Percentiles rank a stretch among this genome's conserved stretches.
Conservation (phyloP, 1,284 basidiomycete species). For the Stereum hirsutum region DNA sequence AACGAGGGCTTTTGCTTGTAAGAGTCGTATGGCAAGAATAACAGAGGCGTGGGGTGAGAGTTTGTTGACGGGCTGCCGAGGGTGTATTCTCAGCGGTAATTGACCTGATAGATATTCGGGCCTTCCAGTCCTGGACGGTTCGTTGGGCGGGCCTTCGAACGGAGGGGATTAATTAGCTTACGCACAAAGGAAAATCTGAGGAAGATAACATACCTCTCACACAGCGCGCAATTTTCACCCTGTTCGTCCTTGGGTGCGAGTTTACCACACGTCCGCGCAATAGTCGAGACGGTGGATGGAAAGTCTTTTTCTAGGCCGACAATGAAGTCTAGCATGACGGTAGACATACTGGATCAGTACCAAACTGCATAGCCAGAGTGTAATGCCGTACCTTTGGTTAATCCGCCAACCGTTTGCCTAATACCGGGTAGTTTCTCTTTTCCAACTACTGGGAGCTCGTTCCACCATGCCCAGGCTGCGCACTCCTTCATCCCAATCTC, state of each 20-base stretch:
- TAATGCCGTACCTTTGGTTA: conserved; percentile 69
- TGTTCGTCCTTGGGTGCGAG: conserved; percentile 60
- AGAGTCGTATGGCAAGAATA: conserved; percentile 71
- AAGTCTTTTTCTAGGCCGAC: conserved; percentile 74
- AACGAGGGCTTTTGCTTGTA: conserved; percentile 50
- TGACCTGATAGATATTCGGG: conserved; percentile 60
- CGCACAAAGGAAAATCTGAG: too few species aligned
- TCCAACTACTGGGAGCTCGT: conserved; percentile 41
- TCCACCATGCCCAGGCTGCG: conserved; percentile 71
- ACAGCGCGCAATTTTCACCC: conserved; percentile 51
- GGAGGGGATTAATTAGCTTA: background rate
- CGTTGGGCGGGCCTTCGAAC: conserved; percentile 55
- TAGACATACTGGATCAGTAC: background rate
- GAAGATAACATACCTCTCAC: conserved; percentile 55
- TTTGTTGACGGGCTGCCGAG: conserved; percentile 12
- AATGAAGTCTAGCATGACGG: conserved; percentile 61
- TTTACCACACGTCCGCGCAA: conserved; percentile 78
- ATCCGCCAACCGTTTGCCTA: conserved; percentile 53
- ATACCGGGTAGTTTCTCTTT: conserved; percentile 37
- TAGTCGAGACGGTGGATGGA: conserved; percentile 85
- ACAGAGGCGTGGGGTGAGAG: conserved; percentile 49
- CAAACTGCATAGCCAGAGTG: background rate
- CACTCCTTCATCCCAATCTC: conserved; percentile 81
- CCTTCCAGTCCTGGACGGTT: conserved; percentile 67
- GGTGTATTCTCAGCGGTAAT: conserved; percentile 21